Percentiles rank a stretch among this genome's conserved stretches.
These are phyloP conservation scores for Colletotrichum karsti DNA, from an alignment of 2,329 filamentous ascomycete genomes.

Conservation along the genomic window DNA sequence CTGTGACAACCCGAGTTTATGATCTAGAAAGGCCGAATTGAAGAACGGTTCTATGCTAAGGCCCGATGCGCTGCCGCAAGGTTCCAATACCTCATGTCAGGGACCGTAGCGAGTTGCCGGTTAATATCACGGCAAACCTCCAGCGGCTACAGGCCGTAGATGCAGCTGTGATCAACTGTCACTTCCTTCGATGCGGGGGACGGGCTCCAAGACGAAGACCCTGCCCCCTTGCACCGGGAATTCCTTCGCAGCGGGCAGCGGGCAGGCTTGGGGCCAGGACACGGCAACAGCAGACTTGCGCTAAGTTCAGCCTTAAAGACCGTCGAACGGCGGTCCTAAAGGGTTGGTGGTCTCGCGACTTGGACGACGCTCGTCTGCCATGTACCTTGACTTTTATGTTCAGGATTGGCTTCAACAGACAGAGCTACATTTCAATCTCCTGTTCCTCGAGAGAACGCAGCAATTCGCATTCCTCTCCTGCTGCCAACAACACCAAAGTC, in stretches of 20 bases:
- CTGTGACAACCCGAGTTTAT: not conserved
- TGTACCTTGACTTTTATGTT: not conserved
- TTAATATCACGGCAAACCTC: not conserved
- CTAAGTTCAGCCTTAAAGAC: slow-evolving; percentile 23
- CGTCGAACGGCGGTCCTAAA: not conserved
- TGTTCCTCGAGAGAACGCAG: no score
- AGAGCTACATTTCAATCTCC: no score
- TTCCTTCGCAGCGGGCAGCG: slow-evolving; percentile 14
- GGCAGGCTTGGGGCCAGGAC: not conserved
- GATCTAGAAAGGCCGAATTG: not conserved
- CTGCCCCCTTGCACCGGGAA: slow-evolving; percentile 19
- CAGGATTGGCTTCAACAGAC: not conserved
- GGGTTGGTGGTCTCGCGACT: not conserved
- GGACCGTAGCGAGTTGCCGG: not conserved
- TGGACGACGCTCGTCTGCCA: no score
- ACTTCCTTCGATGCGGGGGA: not conserved
- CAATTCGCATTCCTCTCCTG: no score
- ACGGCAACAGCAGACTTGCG: not conserved
- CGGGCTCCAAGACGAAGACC: not conserved
- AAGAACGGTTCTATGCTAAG: not conserved
- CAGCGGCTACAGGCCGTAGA: not conserved
- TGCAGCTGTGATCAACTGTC: not conserved
- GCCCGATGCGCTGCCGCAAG: not conserved
- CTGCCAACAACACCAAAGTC: not conserved
- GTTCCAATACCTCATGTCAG: not conserved